Conservation (phyloP, 2,329 filamentous ascomycete genomes). For the Lachnellula occidentalis region DNA sequence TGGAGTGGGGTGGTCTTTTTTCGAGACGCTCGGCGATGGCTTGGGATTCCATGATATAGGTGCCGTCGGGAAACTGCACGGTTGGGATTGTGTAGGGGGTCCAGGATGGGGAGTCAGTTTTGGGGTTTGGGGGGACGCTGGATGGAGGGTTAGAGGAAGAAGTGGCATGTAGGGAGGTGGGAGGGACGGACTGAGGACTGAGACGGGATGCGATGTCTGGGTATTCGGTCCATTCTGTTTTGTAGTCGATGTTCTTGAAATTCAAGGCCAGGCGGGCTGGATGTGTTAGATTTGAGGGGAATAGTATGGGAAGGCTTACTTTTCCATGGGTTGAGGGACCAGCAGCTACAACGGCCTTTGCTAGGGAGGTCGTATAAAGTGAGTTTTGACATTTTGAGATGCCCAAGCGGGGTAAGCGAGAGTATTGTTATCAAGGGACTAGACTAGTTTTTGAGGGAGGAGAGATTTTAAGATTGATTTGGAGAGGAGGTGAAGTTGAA, state of each 20-base stretch:
- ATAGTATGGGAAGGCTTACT: slow-evolving; percentile 37
- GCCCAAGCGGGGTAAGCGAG: too few relatives aligned
- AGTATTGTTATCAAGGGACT: too few relatives aligned
- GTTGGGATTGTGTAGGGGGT: slow-evolving; percentile 49
- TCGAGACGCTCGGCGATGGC: slow-evolving; percentile 57
- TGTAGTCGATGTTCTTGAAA: slow-evolving; percentile 62
- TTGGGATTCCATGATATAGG: slow-evolving; percentile 58
- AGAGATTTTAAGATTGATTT: too few relatives aligned
- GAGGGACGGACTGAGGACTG: slow-evolving; percentile 45
- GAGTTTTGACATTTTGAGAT: slow-evolving; percentile 29
- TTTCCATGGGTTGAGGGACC: slow-evolving; percentile 70
- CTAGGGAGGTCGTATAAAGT: slow-evolving; percentile 59
- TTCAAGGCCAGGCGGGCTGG: slow-evolving; percentile 61
- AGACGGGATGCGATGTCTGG: slow-evolving; percentile 56
- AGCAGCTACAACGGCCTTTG: slow-evolving; percentile 42
- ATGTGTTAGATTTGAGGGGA: neutral
- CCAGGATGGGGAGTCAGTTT: slow-evolving; percentile 27
- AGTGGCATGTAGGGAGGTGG: neutral
- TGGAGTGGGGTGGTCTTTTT: slow-evolving; percentile 50
- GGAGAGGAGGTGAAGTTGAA: too few relatives aligned
- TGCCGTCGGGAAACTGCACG: slow-evolving; percentile 49
- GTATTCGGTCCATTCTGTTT: slow-evolving; percentile 65
- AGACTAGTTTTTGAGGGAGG: too few relatives aligned
- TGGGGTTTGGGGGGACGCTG: slow-evolving; percentile 39
- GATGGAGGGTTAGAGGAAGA: neutral